phyloP scores from a whole-genome alignment of 2,329 filamentous ascomycete species.

The Zymoseptoria pseudotritici region DNA sequence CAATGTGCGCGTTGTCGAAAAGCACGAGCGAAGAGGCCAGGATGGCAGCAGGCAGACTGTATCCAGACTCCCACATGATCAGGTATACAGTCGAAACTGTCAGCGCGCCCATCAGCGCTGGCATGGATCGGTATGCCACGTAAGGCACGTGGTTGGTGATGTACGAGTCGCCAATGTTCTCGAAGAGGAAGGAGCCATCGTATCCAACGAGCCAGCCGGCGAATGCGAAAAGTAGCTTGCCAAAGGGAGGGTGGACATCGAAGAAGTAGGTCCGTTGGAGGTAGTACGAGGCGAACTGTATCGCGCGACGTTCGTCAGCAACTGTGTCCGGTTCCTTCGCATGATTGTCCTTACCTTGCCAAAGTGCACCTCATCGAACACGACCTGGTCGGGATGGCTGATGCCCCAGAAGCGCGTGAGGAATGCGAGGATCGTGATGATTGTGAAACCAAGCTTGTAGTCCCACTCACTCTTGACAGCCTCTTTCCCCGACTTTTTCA shows the following conservation, averaged over 20 bases:
- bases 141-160: slow-evolving; percentile 95
- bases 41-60: slow-evolving; percentile 86
- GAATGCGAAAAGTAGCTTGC: slow-evolving; percentile 93
- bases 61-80: slow-evolving; percentile 99
- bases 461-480: slow-evolving; percentile 56
- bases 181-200: slow-evolving; percentile 94
- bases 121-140: slow-evolving; percentile 88
- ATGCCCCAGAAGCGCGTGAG: slow-evolving; percentile 94
- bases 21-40: slow-evolving; percentile 79
- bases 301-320: neutral
- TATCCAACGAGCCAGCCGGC: slow-evolving; percentile 98
- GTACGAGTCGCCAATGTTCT: slow-evolving; percentile 98
- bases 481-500: slow-evolving; percentile 28
- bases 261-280: slow-evolving; percentile 98
- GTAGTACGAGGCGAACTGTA: slow-evolving; percentile 59
- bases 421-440: slow-evolving; percentile 81
- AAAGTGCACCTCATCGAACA: slow-evolving; percentile 99
- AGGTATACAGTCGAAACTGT: slow-evolving; percentile 91
- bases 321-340: slow-evolving; percentile 20
- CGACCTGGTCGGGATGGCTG: slow-evolving; percentile 88
- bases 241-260: slow-evolving; percentile 96
- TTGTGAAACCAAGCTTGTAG: slow-evolving; percentile 67
- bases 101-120: slow-evolving; percentile 81
- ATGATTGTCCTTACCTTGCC: slow-evolving; percentile 65
- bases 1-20: slow-evolving; percentile 96